phyloP scores from a whole-genome alignment of 2,329 filamentous ascomycete species.

The Aspergillus sp. region DNA sequence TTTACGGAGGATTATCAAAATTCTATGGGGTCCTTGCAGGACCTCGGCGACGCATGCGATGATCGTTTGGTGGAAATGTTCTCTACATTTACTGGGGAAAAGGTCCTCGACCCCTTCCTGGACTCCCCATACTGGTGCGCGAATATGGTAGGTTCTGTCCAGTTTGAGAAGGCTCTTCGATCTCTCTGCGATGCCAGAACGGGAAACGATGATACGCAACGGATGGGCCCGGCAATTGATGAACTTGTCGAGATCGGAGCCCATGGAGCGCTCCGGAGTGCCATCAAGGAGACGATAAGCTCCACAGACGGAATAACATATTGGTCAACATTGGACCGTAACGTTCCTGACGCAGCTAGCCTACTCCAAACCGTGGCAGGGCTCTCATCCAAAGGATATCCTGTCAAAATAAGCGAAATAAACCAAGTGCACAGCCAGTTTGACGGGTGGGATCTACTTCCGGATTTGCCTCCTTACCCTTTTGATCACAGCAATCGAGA shows the following conservation, averaged over 20 bases:
- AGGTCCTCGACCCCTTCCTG: constrained; percentile 3
- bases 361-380: constrained; percentile 21
- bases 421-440: constrained; percentile 15
- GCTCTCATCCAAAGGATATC: constrained; percentile 18
- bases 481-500: constrained; percentile 27
- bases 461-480: constrained; percentile 27
- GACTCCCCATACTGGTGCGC: constrained; percentile 15
- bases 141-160: constrained; percentile 18
- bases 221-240: background rate
- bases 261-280: constrained; percentile 3
- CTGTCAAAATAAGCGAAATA: constrained; percentile 23
- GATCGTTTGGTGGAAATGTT: constrained; percentile 8
- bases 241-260: constrained; percentile 13
- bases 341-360: constrained; percentile 15
- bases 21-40: constrained; percentile 5
- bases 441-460: constrained; percentile 12
- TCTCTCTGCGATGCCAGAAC: background rate
- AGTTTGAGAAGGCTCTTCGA: constrained; percentile 8
- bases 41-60: background rate
- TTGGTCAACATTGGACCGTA: constrained; percentile 24
- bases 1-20: constrained; percentile 7
- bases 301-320: constrained; percentile 14
- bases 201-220: background rate
- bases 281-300: constrained; percentile 7
- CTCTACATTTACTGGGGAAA: constrained; percentile 14